Base-by-base conservation (phyloP, 164 flowering plant species). In the Magnolia officinalis region DNA sequence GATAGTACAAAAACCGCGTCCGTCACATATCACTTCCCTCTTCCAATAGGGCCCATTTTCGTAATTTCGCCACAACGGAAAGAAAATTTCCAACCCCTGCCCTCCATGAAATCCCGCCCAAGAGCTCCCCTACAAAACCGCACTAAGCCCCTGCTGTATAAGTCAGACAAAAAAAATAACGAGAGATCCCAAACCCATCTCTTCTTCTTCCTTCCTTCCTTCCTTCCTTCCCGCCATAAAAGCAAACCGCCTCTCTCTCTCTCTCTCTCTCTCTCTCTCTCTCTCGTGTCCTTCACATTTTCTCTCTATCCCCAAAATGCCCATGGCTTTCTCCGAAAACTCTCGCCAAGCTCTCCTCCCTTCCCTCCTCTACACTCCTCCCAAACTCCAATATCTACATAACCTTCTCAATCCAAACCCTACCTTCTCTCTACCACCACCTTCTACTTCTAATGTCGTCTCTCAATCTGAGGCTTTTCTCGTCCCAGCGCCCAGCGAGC, bases 401-500 rank as follows among this genome's bases (percentile, higher is more conserved):
- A 76, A 72, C 14, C 37, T 69, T 37, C 49, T 79, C 23, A 71
- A 31, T 63, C 18, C 68, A 23, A 80, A 26, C 72, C 78, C 76
- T 63, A 61, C 31, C 69, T 70, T 75, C 63, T 72, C 80, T 67
- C 70, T 74, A n/a, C 50, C 75, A 0, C 26, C 68, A 45, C 4
- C 82, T 11, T 18, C 85, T 8, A 52, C 83, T 1, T 49, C 74
- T 10, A 19, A 78, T 1, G 31, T 52, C 37, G 75, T 51, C 4
- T 6, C 1, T 16, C 21, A 76, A 16, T 24, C 75, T 20, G 70
- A 70, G 63, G 77, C 74, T 67, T 83, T 90, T 75, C 67, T 90
- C 51, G 82, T 91, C 73, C 88, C 89, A 0, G 76, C 96, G n/a
- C 96, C 96, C 10, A 83, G 78, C 66, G 92, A 89, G 80, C 87